A percentile compares a stretch with the other conserved stretches of the same genome.
phyloP scores from a whole-genome alignment of 2,329 filamentous ascomycete genomes.

The Talaromyces sp. region DNA sequence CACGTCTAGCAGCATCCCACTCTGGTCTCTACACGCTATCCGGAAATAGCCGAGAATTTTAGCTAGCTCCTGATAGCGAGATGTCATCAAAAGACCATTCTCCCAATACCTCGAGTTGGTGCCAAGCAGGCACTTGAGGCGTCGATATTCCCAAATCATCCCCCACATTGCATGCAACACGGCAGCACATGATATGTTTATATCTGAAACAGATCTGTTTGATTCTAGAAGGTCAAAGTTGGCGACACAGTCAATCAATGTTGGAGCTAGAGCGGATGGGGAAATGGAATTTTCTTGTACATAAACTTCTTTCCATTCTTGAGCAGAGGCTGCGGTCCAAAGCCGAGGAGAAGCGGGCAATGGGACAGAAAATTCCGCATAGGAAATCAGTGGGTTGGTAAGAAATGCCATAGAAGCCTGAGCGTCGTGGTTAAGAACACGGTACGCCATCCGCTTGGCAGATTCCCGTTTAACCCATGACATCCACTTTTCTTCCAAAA shows the following conservation, averaged over 20 bases:
- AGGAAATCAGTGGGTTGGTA: constrained; percentile 61
- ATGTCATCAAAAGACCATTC: constrained; percentile 43
- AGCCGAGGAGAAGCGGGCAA: constrained; percentile 57
- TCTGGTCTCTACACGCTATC: constrained; percentile 18
- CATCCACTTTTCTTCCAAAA: constrained; percentile 19
- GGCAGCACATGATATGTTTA: not conserved
- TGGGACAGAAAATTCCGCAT: constrained; percentile 62
- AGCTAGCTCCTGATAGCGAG: constrained; percentile 59
- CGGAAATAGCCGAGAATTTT: constrained; percentile 52
- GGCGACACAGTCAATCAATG: not conserved
- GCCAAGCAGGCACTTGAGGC: constrained; percentile 41
- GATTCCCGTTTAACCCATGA: constrained; percentile 25
- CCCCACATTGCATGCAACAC: not conserved
- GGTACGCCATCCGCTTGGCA: constrained; percentile 40
- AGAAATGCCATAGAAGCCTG: constrained; percentile 64
- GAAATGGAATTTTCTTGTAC: constrained; percentile 33
- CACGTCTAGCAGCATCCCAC: constrained; percentile 25
- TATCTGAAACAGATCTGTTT: not conserved
- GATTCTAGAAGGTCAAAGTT: not conserved
- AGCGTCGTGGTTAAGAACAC: constrained; percentile 60
- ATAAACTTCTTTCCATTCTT: constrained; percentile 60
- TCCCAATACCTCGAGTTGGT: constrained; percentile 32
- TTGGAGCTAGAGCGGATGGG: constrained; percentile 25
- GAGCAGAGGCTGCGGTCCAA: constrained; percentile 61
- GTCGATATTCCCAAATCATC: not conserved